Conservation (phyloP, 331 rosid genomes). For the Phaseolus coccineus region DNA sequence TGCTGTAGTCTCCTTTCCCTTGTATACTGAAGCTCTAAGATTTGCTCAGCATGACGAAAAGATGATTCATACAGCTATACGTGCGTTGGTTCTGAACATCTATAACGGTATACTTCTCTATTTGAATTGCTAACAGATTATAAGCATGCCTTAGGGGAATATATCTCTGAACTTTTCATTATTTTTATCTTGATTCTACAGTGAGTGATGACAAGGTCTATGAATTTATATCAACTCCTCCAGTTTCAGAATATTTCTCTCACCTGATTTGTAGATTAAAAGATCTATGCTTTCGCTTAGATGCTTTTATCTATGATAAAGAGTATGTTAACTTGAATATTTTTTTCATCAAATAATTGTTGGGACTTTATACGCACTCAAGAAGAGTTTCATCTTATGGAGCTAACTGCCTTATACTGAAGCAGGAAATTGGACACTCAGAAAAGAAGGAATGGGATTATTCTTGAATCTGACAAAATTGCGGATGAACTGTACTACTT, state of each 20-base stretch:
- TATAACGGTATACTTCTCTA: conserved; percentile 62
- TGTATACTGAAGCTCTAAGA: conserved; percentile 78
- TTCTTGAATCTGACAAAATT: conserved; percentile 71
- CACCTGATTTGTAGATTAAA: conserved; percentile 66
- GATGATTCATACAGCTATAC: conserved; percentile 82
- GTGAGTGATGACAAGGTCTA: conserved; percentile 71
- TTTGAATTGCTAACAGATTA: conserved; percentile 29
- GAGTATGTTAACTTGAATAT: conserved; percentile 53
- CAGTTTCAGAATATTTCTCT: conserved; percentile 77
- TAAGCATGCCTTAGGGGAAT: conserved; percentile 27
- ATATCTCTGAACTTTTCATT: conserved; percentile 45
- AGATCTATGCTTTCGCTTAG: conserved; percentile 67
- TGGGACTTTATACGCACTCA: background rate
- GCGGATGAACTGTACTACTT: conserved; percentile 80
- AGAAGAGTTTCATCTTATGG: conserved; percentile 13
- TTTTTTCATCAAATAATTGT: conserved; percentile 1
- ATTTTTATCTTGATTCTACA: conserved; percentile 61
- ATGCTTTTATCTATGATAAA: conserved; percentile 54
- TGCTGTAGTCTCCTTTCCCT: conserved; percentile 80
- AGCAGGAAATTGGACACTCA: conserved; percentile 63
- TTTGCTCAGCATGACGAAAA: conserved; percentile 80
- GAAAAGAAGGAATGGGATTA: conserved; percentile 58
- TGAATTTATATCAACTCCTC: conserved; percentile 72
- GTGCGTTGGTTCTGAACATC: conserved; percentile 71
- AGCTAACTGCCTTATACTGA: conserved; percentile 35